Base-by-base conservation (phyloP, 345 rosid genomes). In the Trapa bicornis region DNA sequence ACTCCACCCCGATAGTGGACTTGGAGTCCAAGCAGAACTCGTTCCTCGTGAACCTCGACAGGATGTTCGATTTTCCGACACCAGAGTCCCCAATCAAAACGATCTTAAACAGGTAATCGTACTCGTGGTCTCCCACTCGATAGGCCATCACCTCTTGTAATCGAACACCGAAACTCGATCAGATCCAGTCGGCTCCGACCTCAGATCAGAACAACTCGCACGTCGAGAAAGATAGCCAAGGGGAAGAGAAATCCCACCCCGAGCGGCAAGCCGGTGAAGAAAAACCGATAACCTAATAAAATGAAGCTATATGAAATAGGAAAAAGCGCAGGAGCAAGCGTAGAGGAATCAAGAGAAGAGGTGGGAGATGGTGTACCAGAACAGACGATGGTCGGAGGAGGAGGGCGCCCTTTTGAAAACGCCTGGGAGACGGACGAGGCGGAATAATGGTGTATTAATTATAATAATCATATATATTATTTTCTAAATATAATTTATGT, bases 11-110 rank as follows among this genome's bases (percentile, higher is more conserved):
- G 68, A 79, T 79, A 13, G 83, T 79, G 63, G 83, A 79, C 70
- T 79, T 79, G 37, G 83, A 79, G 61, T 79, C 83, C 76, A 79
- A 70, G 50, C 83, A 79, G 70, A 79, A 79, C 67, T 79, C 83
- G 37, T 80, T 80, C 60, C 83, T 67, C 4, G 83, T 80, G 66
- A 76, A 80, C 71, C 83, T 67, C 41, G 83, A 80, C 42, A 22
- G 29, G 29, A 22, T 22, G 29, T 22, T 22, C 29, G 29, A 22
- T 22, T 22, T 22, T 22, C 29, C 29, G 29, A 22, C 29, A 22
- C 29, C 29, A 22, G 29, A 22, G 29, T 22, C 29, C 29, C 29
- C 29, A 22, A 22, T 22, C 29, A 22, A 22, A 22, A 22, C 29
- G 29, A 22, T 22, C 29, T 22, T 22, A 22, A 22, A 22, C 29